A percentile compares a stretch with the other conserved stretches of the same genome.
Conservation (phyloP, 2,329 filamentous ascomycete genomes). For the Plectosphaerella sp. region DNA sequence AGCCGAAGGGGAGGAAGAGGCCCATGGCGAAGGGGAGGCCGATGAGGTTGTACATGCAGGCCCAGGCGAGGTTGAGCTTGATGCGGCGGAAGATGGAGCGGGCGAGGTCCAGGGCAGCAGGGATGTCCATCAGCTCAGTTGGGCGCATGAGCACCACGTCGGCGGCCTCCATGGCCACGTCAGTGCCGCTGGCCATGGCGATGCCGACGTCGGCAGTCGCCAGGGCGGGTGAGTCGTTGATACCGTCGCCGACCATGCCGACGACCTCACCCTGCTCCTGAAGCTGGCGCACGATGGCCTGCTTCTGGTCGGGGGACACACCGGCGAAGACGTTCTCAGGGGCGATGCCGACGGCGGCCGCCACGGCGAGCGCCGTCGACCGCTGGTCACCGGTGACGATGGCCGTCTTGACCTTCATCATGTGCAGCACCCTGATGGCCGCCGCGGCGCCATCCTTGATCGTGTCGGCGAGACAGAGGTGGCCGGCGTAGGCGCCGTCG, state of each 20-base stretch:
- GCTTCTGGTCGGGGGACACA: slow-evolving; percentile 89
- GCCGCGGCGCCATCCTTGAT: slow-evolving; percentile 85
- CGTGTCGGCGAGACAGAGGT: slow-evolving; percentile 80
- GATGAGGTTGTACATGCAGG: slow-evolving; percentile 86
- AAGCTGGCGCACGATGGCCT: slow-evolving; percentile 73
- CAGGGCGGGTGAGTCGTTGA: slow-evolving; percentile 95
- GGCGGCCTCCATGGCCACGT: slow-evolving; percentile 96
- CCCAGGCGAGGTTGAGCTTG: slow-evolving; percentile 89
- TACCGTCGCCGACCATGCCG: slow-evolving; percentile 97
- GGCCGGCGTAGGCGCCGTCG: slow-evolving; percentile 74
- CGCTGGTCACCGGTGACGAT: slow-evolving; percentile 93
- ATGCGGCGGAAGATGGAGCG: slow-evolving; percentile 86
- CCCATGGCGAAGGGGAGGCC: slow-evolving; percentile 97
- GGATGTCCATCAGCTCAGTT: slow-evolving; percentile 88
- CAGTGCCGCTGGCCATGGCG: slow-evolving; percentile 85
- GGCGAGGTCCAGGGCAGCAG: slow-evolving; percentile 76
- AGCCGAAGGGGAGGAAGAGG: slow-evolving; percentile 83
- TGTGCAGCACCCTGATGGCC: slow-evolving; percentile 74
- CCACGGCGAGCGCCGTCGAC: slow-evolving; percentile 79
- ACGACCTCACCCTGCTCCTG: slow-evolving; percentile 73
- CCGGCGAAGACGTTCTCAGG: slow-evolving; percentile 73
- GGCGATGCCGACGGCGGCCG: slow-evolving; percentile 75
- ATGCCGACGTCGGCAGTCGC: slow-evolving; percentile 92
- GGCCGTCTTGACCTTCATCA: slow-evolving; percentile 80
- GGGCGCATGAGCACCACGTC: slow-evolving; percentile 94